These are phyloP conservation scores for Hyphodiscus hymeniophilus DNA, from an alignment of 495 filamentous ascomycete genomes.

Conservation along the genomic window DNA sequence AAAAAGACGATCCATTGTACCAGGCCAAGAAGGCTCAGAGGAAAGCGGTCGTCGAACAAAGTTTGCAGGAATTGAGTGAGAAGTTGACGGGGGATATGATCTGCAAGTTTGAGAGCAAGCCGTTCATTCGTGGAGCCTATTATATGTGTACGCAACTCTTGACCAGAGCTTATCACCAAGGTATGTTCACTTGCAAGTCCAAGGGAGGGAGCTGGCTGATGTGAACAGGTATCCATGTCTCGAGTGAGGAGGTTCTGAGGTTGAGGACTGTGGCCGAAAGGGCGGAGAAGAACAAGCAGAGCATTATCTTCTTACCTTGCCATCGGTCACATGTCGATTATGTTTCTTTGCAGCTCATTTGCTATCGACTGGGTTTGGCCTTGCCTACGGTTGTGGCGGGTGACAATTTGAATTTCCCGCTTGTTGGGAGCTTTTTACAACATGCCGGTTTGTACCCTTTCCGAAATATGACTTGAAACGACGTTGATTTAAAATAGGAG, in stretches of 20 bases:
- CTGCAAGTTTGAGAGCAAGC: conserved; percentile 95
- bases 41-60: conserved; percentile 53
- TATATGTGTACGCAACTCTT: conserved; percentile 82
- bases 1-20: conserved; percentile 33
- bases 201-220: conserved; percentile 4
- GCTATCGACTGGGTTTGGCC: conserved; percentile 82
- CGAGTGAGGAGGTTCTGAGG: conserved; percentile 82
- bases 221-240: conserved; percentile 73
- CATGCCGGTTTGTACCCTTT: conserved; percentile 59
- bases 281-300: conserved; percentile 81
- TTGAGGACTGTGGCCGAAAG: conserved; percentile 72
- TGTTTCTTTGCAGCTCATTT: conserved; percentile 86
- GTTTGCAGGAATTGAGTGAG: conserved; percentile 49
- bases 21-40: conserved; percentile 44
- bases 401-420: conserved; percentile 90
- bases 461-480: neutral
- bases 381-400: conserved; percentile 92
- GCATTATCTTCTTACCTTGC: conserved; percentile 90
- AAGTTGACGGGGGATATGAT: conserved; percentile 91
- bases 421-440: conserved; percentile 84
- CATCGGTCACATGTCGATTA: conserved; percentile 96
- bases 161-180: conserved; percentile 91
- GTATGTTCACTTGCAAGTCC: conserved; percentile 27
- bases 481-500: conserved; percentile 39
- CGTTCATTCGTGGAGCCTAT: conserved; percentile 86